A percentile compares a stretch with the other conserved stretches of the same genome.
phyloP scores from a whole-genome alignment of 345 rosid species.

The Pistacia integerrima region DNA sequence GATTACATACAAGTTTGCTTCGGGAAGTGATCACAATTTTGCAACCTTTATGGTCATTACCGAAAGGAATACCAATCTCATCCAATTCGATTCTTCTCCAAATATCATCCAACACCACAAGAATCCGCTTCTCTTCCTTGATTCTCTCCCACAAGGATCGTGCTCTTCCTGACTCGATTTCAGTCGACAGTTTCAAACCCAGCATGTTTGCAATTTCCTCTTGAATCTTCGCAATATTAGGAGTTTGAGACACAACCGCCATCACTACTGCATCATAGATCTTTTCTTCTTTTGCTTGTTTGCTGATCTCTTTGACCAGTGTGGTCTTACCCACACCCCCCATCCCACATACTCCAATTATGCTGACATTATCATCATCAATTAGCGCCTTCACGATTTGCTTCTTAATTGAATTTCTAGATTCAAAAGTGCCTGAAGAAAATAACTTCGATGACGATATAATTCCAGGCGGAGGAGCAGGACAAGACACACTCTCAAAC shows the following conservation, averaged over 20 bases:
- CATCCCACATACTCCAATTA: conserved; percentile 22
- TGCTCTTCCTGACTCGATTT: conserved; percentile 4
- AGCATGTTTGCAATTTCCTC: conserved; percentile 9
- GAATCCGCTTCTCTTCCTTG: conserved; percentile 18
- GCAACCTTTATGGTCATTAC: conserved; percentile 1
- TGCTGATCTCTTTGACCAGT: conserved; percentile 9
- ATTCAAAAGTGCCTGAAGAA: neutral
- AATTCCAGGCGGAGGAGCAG: neutral
- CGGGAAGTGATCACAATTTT: conserved; percentile 3
- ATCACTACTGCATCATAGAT: conserved; percentile 17
- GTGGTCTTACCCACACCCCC: conserved; percentile 20
- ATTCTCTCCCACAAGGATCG: neutral
- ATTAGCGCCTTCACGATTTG: neutral
- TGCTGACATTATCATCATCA: neutral
- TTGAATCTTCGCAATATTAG: conserved; percentile 9
- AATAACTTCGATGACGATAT: neutral
- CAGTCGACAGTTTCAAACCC: neutral
- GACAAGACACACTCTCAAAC: neutral
- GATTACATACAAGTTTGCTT: neutral
- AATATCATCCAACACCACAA: conserved; percentile 20
- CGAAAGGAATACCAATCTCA: neutral
- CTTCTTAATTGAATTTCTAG: neutral
- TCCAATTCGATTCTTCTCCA: conserved; percentile 3
- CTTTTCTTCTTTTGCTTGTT: neutral
- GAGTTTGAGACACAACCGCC: neutral